These are phyloP conservation scores for Pythium myriotylum DNA, from an alignment of 352 stramenopile genomes.

Conservation along the genomic window DNA sequence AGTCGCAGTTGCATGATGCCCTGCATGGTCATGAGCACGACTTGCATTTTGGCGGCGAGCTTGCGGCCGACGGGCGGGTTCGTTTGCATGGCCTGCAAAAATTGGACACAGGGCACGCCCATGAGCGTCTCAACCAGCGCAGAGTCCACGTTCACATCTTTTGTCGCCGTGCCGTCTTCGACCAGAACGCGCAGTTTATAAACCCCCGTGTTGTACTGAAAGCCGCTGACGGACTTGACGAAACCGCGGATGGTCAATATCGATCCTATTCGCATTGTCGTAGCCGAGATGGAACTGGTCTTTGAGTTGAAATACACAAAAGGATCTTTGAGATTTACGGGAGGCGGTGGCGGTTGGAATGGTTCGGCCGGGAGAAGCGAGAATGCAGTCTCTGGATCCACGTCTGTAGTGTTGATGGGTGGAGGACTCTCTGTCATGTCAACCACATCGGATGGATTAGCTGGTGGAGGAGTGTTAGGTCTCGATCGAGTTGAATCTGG, in stretches of 20 bases:
- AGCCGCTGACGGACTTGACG: constrained; percentile 83
- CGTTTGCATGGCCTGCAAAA: constrained; percentile 69
- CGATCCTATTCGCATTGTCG: constrained; percentile 4
- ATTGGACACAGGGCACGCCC: constrained; percentile 70
- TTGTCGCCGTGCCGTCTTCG: constrained; percentile 75
- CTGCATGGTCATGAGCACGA: constrained; percentile 80
- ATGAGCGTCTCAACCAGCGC: constrained; percentile 71
- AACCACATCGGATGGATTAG: constrained; percentile 19
- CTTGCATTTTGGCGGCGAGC: constrained; percentile 80
- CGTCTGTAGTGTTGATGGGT: neutral
- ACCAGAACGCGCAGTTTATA: constrained; percentile 77
- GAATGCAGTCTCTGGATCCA: constrained; percentile 8
- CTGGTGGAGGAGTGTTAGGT: constrained; percentile 11
- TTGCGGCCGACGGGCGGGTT: constrained; percentile 53
- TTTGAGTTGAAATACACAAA: constrained; percentile 32
- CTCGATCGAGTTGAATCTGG: constrained; percentile 19
- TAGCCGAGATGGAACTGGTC: neutral
- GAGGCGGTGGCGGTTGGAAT: neutral
- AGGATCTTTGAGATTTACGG: constrained; percentile 19
- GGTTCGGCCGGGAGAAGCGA: constrained; percentile 13
- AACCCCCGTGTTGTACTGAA: constrained; percentile 72
- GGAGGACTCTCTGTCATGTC: constrained; percentile 34
- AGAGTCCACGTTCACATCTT: constrained; percentile 50
- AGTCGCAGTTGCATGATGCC: constrained; percentile 66
- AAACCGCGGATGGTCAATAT: constrained; percentile 53